phyloP scores from a whole-genome alignment of 805 yeast genomes.

The Diddensiella caesifluorescens region DNA sequence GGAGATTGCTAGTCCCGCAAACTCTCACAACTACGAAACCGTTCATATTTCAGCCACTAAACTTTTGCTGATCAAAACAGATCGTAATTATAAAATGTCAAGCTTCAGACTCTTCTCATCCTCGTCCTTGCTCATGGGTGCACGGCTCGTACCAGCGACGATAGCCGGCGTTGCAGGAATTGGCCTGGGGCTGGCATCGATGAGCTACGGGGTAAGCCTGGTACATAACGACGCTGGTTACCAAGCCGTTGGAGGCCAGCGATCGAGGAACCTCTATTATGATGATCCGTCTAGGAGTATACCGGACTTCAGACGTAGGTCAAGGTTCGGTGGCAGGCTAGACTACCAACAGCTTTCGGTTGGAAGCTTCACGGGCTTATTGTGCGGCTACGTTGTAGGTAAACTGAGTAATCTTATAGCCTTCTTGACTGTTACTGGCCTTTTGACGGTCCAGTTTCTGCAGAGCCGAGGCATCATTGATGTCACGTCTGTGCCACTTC shows the following conservation, averaged over 20 bases:
- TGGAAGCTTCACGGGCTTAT: conserved; percentile 59
- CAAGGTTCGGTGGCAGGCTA: conserved; percentile 31
- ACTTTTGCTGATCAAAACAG: no score
- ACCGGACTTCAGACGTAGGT: conserved; percentile 1
- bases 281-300: background rate
- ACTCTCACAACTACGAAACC: no score
- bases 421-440: conserved; percentile 42
- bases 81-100: no score
- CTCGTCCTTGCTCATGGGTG: background rate
- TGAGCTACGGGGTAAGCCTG: background rate
- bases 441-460: conserved; percentile 47
- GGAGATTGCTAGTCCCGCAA: no score
- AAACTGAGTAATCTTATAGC: conserved; percentile 52
- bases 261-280: background rate
- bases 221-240: no score
- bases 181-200: background rate
- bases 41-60: no score
- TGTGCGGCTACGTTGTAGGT: conserved; percentile 56
- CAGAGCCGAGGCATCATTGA: conserved; percentile 45
- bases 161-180: conserved; percentile 3
- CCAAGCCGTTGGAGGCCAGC: no score
- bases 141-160: background rate
- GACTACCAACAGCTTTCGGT: conserved; percentile 58
- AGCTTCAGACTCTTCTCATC: background rate
- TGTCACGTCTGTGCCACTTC: conserved; percentile 16